Conservation (phyloP, 805 yeast genomes). For the Phaffomyces thermotolerans region DNA sequence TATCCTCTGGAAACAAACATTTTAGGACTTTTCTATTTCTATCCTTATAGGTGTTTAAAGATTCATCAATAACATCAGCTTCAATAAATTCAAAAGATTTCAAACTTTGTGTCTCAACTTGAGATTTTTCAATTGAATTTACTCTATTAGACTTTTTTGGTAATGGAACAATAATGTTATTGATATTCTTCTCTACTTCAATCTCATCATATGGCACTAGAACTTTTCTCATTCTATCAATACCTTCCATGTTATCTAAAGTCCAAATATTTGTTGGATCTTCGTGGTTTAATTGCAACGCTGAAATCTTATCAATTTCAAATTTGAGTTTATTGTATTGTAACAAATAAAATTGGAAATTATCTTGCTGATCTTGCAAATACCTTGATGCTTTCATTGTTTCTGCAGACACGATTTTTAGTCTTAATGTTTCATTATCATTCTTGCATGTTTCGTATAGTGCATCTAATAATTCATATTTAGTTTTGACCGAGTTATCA, state of each 20-base stretch:
- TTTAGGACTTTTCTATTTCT: constrained; percentile 69
- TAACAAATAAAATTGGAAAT: constrained; percentile 39
- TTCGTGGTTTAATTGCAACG: constrained; percentile 14
- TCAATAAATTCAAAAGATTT: constrained; percentile 40
- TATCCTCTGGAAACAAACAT: constrained; percentile 62
- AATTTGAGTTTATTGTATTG: constrained; percentile 41
- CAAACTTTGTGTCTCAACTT: constrained; percentile 19
- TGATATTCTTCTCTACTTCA: constrained; percentile 36
- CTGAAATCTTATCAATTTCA: constrained; percentile 33
- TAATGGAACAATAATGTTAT: constrained; percentile 35
- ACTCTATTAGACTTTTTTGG: constrained; percentile 16
- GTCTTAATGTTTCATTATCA: constrained; percentile 15
- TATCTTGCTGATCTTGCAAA: constrained; percentile 61
- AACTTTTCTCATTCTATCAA: constrained; percentile 58
- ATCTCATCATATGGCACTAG: constrained; percentile 47
- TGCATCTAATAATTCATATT: constrained; percentile 20
- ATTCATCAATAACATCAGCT: constrained; percentile 29
- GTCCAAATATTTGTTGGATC: constrained; percentile 31
- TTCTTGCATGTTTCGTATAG: constrained; percentile 10
- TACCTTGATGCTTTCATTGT: constrained; percentile 43
- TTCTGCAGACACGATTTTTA: constrained; percentile 32
- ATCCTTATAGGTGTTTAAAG: constrained; percentile 41
- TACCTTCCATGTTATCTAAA: constrained; percentile 64
- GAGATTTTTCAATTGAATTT: constrained; percentile 9
- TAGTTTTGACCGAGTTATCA: constrained; percentile 17